Evolutionary conservation across 805 yeast species (phyloP), one percentile per base, ranked within the genome.

Genomic region (Dipodascus albidus): DNA sequence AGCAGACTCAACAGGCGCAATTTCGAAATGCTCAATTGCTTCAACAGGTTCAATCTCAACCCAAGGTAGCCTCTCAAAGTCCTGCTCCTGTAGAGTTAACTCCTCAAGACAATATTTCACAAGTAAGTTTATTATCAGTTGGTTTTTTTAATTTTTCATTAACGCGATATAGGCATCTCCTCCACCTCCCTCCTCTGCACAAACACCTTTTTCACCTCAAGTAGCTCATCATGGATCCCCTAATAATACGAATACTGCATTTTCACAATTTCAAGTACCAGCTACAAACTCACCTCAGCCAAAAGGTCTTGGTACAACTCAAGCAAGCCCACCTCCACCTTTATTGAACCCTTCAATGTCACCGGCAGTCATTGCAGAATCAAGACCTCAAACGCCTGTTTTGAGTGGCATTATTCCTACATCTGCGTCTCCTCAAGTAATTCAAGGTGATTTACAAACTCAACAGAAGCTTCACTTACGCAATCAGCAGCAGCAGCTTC

Each of bases 61-160:
- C 44, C 4, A 38, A 38, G n/a, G 44, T 4, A 6, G 15, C 44
- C 6, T 38, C 44, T 11, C 44, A 38, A 47, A 48, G 57, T 19
- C 59, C 79, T 54, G 77, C 83, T 20, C 56, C 61, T 55, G 53
- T 63, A 38, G 44, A 38, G 6, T 14, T 38, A 38, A 38, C 44
- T 4, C 44, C 9, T 14, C 44, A 38, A 38, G 44, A 38, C 15
- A 38, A 17, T 38, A 11, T 4, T 17, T 17, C 44, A n/a, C 44
- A 38, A 38, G 44, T 38, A 38, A 4, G 44, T 38, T 38, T 17
- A 38, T 4, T 4, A 11, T 4, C n/a, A n/a, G 20, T 11, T 38
- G 9, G 44, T 38, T 17, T n/a, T 14, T 38, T 38, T 6, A 38
- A 38, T 4, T 11, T 17, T 6, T 11, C 17, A 4, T 3, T 11